Percentiles rank a stretch among this genome's conserved stretches.
These are phyloP conservation scores for Mortierella sp. DNA, from an alignment of 371 early-diverging fungal genomes.

Conservation along the genomic window DNA sequence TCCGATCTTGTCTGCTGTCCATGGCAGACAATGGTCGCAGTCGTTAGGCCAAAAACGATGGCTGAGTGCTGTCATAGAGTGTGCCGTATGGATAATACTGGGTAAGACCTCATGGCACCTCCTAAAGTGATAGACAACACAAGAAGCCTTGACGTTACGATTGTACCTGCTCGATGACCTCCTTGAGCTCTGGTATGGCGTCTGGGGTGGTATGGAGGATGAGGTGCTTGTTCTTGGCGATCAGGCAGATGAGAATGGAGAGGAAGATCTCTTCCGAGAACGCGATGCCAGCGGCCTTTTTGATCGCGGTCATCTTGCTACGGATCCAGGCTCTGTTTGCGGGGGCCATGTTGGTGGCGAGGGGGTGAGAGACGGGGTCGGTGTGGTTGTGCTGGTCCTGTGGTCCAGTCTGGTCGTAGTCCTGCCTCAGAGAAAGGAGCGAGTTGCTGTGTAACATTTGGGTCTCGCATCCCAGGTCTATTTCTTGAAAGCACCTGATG, in stretches of 20 bases:
- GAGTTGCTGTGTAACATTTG: too few species aligned
- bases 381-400: too few species aligned
- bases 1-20: slow-evolving; percentile 41
- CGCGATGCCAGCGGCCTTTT: slow-evolving; percentile 38
- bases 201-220: slow-evolving; percentile 42
- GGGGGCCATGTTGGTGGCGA: slow-evolving; percentile 22
- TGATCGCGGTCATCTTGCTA: slow-evolving; percentile 41
- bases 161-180: slow-evolving; percentile 37
- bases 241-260: slow-evolving; percentile 48
- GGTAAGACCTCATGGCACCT: too few species aligned
- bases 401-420: too few species aligned
- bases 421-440: too few species aligned
- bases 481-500: too few species aligned
- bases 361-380: too few species aligned
- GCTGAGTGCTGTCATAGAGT: slow-evolving; percentile 22
- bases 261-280: slow-evolving; percentile 51
- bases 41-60: slow-evolving; percentile 39
- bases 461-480: too few species aligned
- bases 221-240: slow-evolving; percentile 46
- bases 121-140: too few species aligned
- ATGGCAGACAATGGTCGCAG: slow-evolving; percentile 41
- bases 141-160: background rate
- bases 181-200: slow-evolving; percentile 36
- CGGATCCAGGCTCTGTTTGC: slow-evolving; percentile 44
- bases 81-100: background rate